phyloP scores from a whole-genome alignment of 2,329 filamentous ascomycete genomes.

The Cladosporium sp. region DNA sequence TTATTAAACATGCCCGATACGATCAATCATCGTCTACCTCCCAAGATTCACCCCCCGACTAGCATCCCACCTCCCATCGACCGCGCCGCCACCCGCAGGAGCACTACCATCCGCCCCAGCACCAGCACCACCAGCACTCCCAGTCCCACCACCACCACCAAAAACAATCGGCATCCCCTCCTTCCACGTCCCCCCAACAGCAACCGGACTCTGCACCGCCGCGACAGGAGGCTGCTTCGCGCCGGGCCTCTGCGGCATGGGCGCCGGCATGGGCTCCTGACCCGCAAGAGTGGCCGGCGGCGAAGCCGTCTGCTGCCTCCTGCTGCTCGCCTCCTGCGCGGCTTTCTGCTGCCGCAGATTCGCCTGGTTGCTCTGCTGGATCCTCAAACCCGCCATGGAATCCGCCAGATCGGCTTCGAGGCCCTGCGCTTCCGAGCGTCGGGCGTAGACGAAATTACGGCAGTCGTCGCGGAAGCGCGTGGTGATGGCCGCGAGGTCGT shows the following conservation, averaged over 20 bases:
- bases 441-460: conserved; percentile 71
- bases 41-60: conserved; percentile 25
- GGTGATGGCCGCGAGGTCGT: conserved; percentile 86
- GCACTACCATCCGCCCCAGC: too few species aligned
- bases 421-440: conserved; percentile 73
- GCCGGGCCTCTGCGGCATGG: conserved; percentile 37
- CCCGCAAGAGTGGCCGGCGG: conserved; percentile 27
- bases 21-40: not conserved
- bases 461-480: conserved; percentile 78
- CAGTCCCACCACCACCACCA: conserved; percentile 22
- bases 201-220: conserved; percentile 19
- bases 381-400: conserved; percentile 55
- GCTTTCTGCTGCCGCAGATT: conserved; percentile 43
- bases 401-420: conserved; percentile 65
- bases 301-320: conserved; percentile 23
- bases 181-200: conserved; percentile 27
- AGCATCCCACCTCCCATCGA: conserved; percentile 25
- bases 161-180: conserved; percentile 34
- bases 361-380: conserved; percentile 42
- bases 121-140: conserved; percentile 11
- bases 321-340: conserved; percentile 33
- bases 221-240: conserved; percentile 33
- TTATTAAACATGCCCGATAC: too few species aligned
- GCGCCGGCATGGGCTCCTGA: conserved; percentile 54
- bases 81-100: conserved; percentile 12